Evolutionary conservation across 345 rosid genomes (phyloP).

Genomic region (Brassica juncea): DNA sequence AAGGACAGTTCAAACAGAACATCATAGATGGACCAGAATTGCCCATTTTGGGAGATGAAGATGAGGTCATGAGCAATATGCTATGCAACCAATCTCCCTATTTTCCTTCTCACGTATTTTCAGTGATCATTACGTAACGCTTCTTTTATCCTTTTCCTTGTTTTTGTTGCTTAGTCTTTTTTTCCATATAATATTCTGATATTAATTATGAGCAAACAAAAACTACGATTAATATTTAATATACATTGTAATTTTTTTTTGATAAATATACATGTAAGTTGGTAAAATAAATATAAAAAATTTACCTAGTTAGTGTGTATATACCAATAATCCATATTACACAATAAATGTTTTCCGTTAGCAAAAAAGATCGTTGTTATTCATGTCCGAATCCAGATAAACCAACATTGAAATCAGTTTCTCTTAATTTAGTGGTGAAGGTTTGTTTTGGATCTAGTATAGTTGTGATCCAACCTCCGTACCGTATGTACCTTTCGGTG

Average conservation of each 20-base stretch:
- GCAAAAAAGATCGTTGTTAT: not conserved
- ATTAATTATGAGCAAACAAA: not conserved
- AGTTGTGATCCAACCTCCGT: not conserved
- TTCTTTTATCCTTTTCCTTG: conserved; percentile 6
- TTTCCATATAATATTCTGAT: not conserved
- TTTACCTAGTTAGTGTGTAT: not conserved
- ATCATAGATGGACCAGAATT: not conserved
- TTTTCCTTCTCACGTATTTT: conserved; percentile 32
- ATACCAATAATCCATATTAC: not conserved
- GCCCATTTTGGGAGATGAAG: conserved; percentile 10
- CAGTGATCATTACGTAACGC: conserved; percentile 31
- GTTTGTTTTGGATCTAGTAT: not conserved
- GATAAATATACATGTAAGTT: not conserved
- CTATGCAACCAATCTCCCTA: conserved; percentile 28
- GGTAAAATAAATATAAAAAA: not conserved
- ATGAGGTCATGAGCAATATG: conserved; percentile 19
- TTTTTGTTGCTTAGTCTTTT: not conserved
- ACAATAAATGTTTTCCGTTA: not conserved
- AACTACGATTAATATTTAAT: not conserved
- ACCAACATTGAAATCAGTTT: not conserved
- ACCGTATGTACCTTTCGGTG: not conserved
- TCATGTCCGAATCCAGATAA: not conserved
- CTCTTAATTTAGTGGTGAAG: not conserved
- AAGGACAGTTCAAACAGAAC: not conserved
- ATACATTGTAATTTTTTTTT: too few species aligned